Evolutionary conservation across 176 grass and related monocot genomes (phyloP).

Genomic region (Tillandsia fasciculata): DNA sequence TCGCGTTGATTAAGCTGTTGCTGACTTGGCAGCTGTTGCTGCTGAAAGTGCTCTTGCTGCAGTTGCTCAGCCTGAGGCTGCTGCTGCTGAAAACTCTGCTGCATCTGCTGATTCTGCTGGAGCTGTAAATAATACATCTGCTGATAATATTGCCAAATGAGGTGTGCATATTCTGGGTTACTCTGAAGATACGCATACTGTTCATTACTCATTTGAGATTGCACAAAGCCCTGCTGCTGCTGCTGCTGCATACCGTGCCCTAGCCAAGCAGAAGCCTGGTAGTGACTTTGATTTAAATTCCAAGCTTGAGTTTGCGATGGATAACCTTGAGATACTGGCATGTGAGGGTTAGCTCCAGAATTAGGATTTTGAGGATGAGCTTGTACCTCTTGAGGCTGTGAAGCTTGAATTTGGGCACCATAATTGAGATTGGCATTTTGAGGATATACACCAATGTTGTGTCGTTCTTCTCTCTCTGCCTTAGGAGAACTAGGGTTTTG

Average conservation of each 20-base stretch:
- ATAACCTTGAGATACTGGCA: conserved; percentile 16
- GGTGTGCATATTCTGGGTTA: conserved; percentile 49
- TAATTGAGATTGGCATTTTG: conserved; percentile 23
- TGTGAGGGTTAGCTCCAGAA: conserved; percentile 14
- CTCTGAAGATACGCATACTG: conserved; percentile 37
- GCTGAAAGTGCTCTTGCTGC: neutral
- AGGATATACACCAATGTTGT: conserved; percentile 26
- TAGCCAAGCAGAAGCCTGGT: conserved; percentile 34
- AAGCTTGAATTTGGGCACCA: conserved; percentile 22
- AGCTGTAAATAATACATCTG: conserved; percentile 61
- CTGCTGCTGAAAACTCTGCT: conserved; percentile 65
- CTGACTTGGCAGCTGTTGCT: neutral
- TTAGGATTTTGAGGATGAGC: conserved; percentile 22
- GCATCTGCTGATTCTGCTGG: conserved; percentile 66
- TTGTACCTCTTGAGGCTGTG: conserved; percentile 18
- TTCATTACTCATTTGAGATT: conserved; percentile 34
- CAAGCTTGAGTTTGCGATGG: conserved; percentile 15
- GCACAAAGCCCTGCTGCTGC: conserved; percentile 6
- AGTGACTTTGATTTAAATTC: conserved; percentile 22
- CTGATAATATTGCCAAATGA: conserved; percentile 90
- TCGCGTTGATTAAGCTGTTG: conserved; percentile 1
- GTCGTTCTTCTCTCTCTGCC: conserved; percentile 16
- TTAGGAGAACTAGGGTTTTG: conserved; percentile 17
- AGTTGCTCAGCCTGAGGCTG: conserved; percentile 30
- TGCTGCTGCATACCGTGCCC: conserved; percentile 40